Base-by-base conservation (phyloP, 1,284 basidiomycete genomes). In the Puccinia polysora region DNA sequence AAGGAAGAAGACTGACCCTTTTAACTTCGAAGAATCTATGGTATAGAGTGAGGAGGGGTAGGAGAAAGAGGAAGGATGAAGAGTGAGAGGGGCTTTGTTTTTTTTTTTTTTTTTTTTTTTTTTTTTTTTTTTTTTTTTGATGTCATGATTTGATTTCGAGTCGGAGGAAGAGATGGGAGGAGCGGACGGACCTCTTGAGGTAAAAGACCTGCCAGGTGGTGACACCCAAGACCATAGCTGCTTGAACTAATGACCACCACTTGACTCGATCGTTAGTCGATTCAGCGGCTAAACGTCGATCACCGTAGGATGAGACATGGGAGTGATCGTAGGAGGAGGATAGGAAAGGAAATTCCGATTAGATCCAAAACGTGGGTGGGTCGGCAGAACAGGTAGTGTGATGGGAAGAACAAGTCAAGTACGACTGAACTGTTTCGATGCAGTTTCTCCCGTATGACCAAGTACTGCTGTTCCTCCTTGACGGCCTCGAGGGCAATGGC, bases 381-480 rank as follows among this genome's bases (percentile, higher is more conserved):
- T 47, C 56, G 45, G 47, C 18, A 36, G 38, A 59, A 47, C 20
- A 45, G 20, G 43, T 50, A 28, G 20, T 23, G 28, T 12, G 15
- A 38, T n/a, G 7, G 20, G 18, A 20, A 36, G 1, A 6, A 36
- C 4, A 14, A 10, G 4, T 8, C 38, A 55, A 72, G n/a, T 43
- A 59, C 18, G n/a, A 10, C 5, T 49, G 59, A 47, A 84, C 83
- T 98, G 80, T 98, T 90, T 73, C 96, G 84, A 80, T 99, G 96
- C 36, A 89, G 88, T 69, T 86, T 85, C 81, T 99, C 96, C 55
- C 96, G 85, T 52, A 97, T 88, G 45, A 96, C 90, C 73, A 99
- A 91, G 81, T 99, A 99, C 81, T 97, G 93, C 79, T 98, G 95
- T 81, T 99, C 96, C 78, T 99, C 96, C 81, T 97, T 97, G 76